These are phyloP conservation scores for Clonostachys sp. DNA, from an alignment of 2,329 filamentous ascomycete genomes.

Conservation along the genomic window DNA sequence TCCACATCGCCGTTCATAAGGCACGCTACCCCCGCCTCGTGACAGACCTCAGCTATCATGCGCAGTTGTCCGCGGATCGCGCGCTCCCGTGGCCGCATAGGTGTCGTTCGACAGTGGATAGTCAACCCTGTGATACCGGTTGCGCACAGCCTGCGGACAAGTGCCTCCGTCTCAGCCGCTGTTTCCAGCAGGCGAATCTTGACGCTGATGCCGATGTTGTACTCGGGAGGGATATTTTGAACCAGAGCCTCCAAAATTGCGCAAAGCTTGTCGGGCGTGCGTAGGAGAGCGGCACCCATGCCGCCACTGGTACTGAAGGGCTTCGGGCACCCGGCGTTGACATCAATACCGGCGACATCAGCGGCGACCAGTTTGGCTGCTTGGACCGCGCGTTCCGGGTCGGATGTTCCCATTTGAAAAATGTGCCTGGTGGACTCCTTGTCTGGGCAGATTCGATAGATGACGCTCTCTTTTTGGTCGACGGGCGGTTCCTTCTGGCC, in stretches of 20 bases:
- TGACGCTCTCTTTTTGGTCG: constrained; percentile 59
- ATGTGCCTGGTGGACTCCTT: constrained; percentile 73
- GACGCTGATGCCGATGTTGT: constrained; percentile 89
- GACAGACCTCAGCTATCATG: constrained; percentile 80
- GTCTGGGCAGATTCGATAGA: constrained; percentile 79
- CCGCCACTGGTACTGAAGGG: constrained; percentile 90
- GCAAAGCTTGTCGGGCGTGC: constrained; percentile 77
- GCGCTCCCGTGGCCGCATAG: constrained; percentile 86
- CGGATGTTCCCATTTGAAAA: constrained; percentile 88
- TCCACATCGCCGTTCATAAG: constrained; percentile 94
- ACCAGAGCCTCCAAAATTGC: constrained; percentile 83
- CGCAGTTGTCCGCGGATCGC: constrained; percentile 81
- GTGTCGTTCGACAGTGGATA: constrained; percentile 91
- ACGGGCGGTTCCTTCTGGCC: constrained; percentile 52
- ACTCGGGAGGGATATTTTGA: constrained; percentile 68
- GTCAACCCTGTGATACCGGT: constrained; percentile 93
- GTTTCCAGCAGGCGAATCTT: constrained; percentile 89
- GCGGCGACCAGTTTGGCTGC: constrained; percentile 79
- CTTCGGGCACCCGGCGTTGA: constrained; percentile 98
- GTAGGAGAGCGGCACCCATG: constrained; percentile 90
- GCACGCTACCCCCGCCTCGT: constrained; percentile 81
- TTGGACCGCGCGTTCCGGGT: constrained; percentile 75
- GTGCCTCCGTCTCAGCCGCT: constrained; percentile 65
- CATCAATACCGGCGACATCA: constrained; percentile 90
- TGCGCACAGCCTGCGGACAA: constrained; percentile 73